Evolutionary conservation across 495 filamentous ascomycete species (phyloP), one percentile per base, ranked within the genome.

Genomic region (Rostrohypoxylon terebratum): DNA sequence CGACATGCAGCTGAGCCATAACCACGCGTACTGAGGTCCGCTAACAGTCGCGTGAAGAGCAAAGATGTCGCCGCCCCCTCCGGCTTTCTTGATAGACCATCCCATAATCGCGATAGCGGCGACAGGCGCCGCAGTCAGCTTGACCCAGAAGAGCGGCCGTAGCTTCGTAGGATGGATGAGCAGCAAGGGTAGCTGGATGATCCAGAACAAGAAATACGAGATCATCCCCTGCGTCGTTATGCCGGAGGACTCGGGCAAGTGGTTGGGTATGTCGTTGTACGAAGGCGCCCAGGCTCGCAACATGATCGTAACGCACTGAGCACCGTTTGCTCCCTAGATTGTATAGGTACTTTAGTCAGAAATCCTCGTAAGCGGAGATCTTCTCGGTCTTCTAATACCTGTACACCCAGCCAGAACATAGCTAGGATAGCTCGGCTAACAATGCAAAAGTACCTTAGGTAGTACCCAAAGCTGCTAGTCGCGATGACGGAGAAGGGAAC

Each of bases 321-420:
- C 89, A 8, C 90, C 90, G 70, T 89, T 91, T 60, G 87, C 86
- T 25, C 88, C 86, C 74, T 92, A 87, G 9, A 51, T 9, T 18
- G 55, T 11, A 44, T 68, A 10, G 68, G 48, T 28, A n/a, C n/a
- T n/a, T n/a, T 47, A 21, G 9, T 16, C 8, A 7, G 18, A 18
- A 8, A 25, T 28, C 25, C 25, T 63, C 14, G 4, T 25, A n/a
- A 48, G 31, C 16, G 9, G 23, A 21, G 13, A 48, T 38, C 1
- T 21, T 25, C 59, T 60, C 23, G 0, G 1, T 25, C 4, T 33
- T 5, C 53, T 53, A 28, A 68, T 63, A 77, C 75, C 75, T 77
- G 76, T 57, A 93, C 91, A 13, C 88, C 89, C 25, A 91, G 88
- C 90, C 91, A 92, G 79, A 92, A 92, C 72, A 91, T 80, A 7